A percentile compares a stretch with the other conserved stretches of the same genome.
These are phyloP conservation scores for Curvularia spicifera DNA, from an alignment of 2,329 filamentous ascomycete genomes.

Conservation along the genomic window DNA sequence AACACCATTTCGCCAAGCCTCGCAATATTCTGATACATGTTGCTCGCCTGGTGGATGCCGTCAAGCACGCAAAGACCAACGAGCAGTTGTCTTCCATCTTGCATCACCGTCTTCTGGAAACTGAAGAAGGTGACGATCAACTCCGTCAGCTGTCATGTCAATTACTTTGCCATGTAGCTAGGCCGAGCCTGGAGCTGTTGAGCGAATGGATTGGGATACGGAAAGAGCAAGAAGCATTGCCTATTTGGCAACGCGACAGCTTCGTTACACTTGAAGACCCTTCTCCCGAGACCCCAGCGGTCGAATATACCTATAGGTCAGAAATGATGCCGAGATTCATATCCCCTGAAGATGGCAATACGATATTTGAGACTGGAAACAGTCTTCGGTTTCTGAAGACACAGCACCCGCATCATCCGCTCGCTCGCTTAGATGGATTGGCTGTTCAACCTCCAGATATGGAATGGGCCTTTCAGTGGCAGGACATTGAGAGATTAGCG, in stretches of 20 bases:
- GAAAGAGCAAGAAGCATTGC: conserved; percentile 47
- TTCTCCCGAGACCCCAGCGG: conserved; percentile 30
- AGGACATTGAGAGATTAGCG: conserved; percentile 69
- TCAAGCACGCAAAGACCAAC: conserved; percentile 53
- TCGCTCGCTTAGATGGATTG: conserved; percentile 62
- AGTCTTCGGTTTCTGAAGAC: conserved; percentile 75
- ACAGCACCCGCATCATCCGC: conserved; percentile 73
- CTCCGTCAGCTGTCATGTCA: conserved; percentile 71
- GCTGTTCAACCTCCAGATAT: conserved; percentile 62
- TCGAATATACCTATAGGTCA: conserved; percentile 68
- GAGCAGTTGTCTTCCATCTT: conserved; percentile 49
- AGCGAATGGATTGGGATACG: conserved; percentile 76
- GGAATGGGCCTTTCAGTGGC: conserved; percentile 76
- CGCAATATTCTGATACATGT: conserved; percentile 62
- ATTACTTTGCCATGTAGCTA: conserved; percentile 67
- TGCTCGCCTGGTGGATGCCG: conserved; percentile 54
- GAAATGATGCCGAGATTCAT: conserved; percentile 75
- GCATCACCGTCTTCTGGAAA: conserved; percentile 50
- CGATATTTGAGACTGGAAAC: conserved; percentile 79
- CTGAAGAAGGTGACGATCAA: conserved; percentile 68
- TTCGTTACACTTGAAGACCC: conserved; percentile 42
- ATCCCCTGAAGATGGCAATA: conserved; percentile 69
- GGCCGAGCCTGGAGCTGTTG: conserved; percentile 71
- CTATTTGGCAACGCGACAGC: conserved; percentile 36
- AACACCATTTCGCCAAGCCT: conserved; percentile 53